Base-by-base conservation (phyloP, 179 eudicot species). In the Camellia oleifera region DNA sequence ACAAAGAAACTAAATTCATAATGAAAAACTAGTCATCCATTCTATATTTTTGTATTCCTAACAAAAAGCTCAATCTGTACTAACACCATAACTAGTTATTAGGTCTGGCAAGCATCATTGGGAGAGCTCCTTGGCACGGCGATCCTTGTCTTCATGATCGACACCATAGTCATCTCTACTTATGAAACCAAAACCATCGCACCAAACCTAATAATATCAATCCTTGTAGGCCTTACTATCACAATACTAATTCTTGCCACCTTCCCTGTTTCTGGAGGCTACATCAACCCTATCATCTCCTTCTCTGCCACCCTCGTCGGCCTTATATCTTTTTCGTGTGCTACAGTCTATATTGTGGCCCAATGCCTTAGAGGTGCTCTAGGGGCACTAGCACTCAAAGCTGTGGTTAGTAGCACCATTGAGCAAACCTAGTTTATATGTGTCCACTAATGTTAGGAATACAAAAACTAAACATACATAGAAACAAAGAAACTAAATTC, bases 361-460 rank as follows among this genome's bases (percentile, higher is more conserved):
- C 87, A 86, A 56, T 84, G 87, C 61, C 7, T 57, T 3, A 87
- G 89, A 1, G 89, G 20, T 10, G 8, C 82, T 2, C 71, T 86
- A 7, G 89, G 87, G 2, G 89, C 89, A 15, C 82, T 86, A 3
- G 87, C 87, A 2, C 82, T 86, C 13, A 83, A 78, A 67, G 87
- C 87, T 0, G 87, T 86, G 62, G 84, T 82, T 12, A 78, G 77
- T 40, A 69, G 46, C 50, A 42, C 54, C 5, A 65, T 84, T 7
- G 80, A 82, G 0, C 78, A 82, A 12, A 67, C 23, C 32, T 86
- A 20, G 23, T 20, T 20, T 20, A 20, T 20, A 20, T 20, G 23
- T 20, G 23, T 20, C 23, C 23, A 20, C 23, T 20, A 20, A 20
- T 20, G 23, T 20, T 20, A 20, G 23, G 23, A 20, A 20, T 20